These are phyloP conservation scores for Lachnellula subtilissima DNA, from an alignment of 2,329 filamentous ascomycete species.

Conservation along the genomic window DNA sequence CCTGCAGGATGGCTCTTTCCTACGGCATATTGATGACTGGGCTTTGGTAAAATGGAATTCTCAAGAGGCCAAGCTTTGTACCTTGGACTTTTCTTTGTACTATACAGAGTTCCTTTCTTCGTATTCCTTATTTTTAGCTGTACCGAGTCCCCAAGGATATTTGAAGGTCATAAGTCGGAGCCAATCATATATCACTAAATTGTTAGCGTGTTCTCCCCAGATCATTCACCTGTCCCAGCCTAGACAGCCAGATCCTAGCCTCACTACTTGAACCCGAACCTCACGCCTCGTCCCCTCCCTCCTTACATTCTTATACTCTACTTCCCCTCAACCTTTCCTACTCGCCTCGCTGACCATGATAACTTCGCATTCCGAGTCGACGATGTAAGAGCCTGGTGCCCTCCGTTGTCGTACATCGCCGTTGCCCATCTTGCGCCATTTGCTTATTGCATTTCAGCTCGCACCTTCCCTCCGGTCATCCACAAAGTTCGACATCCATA, in stretches of 20 bases:
- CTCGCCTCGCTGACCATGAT: not conserved
- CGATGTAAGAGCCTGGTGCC: slow-evolving; percentile 29
- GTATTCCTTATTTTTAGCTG: too few relatives aligned
- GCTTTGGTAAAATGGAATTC: too few relatives aligned
- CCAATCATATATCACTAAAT: too few relatives aligned
- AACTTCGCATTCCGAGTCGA: slow-evolving; percentile 8
- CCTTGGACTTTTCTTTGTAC: too few relatives aligned
- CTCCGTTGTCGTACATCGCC: slow-evolving; percentile 16
- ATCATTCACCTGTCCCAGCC: not conserved
- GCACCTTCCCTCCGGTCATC: slow-evolving; percentile 19
- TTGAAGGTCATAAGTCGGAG: too few relatives aligned
- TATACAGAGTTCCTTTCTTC: too few relatives aligned
- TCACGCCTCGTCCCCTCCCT: not conserved
- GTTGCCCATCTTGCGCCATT: slow-evolving; percentile 6
- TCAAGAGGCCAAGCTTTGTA: too few relatives aligned
- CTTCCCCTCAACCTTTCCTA: not conserved
- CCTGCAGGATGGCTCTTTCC: too few relatives aligned
- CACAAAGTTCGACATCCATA: slow-evolving; percentile 6
- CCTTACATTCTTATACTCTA: too few relatives aligned
- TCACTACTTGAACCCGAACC: not conserved
- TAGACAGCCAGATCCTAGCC: not conserved
- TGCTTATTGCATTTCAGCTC: slow-evolving; percentile 22
- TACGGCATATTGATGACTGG: too few relatives aligned
- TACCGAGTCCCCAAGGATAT: too few relatives aligned
- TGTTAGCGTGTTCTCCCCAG: too few relatives aligned